Base-by-base conservation (phyloP, 192 early-diverging fungal species). In the Coemansia sp. region DNA sequence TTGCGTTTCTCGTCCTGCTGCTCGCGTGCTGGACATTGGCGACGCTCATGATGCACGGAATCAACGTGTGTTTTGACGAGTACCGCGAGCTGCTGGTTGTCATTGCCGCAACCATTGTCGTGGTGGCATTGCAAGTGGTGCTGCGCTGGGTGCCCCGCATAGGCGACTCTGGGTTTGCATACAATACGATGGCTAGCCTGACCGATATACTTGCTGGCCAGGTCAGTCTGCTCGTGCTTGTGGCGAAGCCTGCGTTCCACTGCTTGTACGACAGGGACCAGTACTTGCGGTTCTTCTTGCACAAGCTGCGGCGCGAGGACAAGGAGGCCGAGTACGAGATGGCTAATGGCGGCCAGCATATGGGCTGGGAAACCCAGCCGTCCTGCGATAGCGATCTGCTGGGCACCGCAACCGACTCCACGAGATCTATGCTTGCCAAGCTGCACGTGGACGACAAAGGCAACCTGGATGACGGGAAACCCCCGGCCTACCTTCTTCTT, bases 31-130 rank as follows among this genome's bases (percentile, higher is more conserved):
- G 71, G 70, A 46, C 63, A 2, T 60, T 53, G 32, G 71, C 71
- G 10, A 79, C 69, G 0, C 52, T 70, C 14, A 3, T 65, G 45
- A 66, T 69, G 68, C 43, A 45, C 34, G 33, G 50, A 2, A 62
- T 74, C 25, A 67, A 74, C 33, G 71, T 69, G 32, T 79, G 68
- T 33, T 79, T 79, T 25, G 70, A 67, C 46, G 76, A 79, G 58
- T 71, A 63, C 48, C 65, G 69, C 19, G 76, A 79, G 36, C 68
- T 79, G 15, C 43, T 79, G 17, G 49, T 62, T 0, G 63, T 74
- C 15, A 65, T 68, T 13, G 32, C 55, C 2, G 59, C 63, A 11
- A 74, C 65, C 3, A 41, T 74, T 0, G 29, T 61, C 3, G 65
- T 74, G 3, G 55, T 70, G 41, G 36, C 66, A 36, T 2, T 67